Evolutionary conservation across 2,329 filamentous ascomycete genomes (phyloP).

Genomic region (Zarea fungicola): DNA sequence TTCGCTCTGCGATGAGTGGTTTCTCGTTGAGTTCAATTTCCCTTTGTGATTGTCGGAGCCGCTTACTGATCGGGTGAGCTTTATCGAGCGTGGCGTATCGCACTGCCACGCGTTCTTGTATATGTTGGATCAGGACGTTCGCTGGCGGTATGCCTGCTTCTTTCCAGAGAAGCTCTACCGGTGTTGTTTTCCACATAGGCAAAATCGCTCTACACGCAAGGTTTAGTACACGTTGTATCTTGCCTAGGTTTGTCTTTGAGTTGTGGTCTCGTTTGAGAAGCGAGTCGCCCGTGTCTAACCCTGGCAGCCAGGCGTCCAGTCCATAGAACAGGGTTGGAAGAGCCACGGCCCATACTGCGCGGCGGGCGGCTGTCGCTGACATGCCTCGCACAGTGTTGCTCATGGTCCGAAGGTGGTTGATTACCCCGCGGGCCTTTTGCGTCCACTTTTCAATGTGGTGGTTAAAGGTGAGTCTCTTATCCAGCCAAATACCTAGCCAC

Average conservation of each 20-base stretch:
- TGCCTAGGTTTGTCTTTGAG: conserved; percentile 5
- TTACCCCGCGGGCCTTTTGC: not conserved
- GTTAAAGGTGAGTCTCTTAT: conserved; percentile 11
- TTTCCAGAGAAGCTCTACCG: conserved; percentile 2
- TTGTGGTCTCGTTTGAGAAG: not conserved
- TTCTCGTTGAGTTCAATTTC: conserved; percentile 6
- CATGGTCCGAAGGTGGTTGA: not conserved
- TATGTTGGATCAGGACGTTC: not conserved
- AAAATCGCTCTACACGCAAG: conserved; percentile 2
- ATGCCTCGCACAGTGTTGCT: not conserved
- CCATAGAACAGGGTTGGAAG: conserved; percentile 2
- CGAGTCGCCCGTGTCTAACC: not conserved
- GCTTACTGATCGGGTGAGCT: conserved; percentile 1
- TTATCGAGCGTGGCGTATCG: not conserved
- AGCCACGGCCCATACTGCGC: not conserved
- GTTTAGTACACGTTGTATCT: conserved; percentile 4
- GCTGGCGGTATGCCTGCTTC: conserved; percentile 5
- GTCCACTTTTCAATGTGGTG: conserved; percentile 2
- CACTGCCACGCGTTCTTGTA: not conserved
- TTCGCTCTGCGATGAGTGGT: conserved; percentile 3
- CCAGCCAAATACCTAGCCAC: conserved; percentile 2
- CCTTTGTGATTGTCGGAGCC: conserved; percentile 1
- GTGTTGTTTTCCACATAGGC: conserved; percentile 3
- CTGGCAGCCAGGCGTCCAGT: conserved; percentile 1
- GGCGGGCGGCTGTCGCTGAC: not conserved